These are phyloP conservation scores for Furcasterigmium sp. DNA, from an alignment of 2,329 filamentous ascomycete species.

Conservation along the genomic window DNA sequence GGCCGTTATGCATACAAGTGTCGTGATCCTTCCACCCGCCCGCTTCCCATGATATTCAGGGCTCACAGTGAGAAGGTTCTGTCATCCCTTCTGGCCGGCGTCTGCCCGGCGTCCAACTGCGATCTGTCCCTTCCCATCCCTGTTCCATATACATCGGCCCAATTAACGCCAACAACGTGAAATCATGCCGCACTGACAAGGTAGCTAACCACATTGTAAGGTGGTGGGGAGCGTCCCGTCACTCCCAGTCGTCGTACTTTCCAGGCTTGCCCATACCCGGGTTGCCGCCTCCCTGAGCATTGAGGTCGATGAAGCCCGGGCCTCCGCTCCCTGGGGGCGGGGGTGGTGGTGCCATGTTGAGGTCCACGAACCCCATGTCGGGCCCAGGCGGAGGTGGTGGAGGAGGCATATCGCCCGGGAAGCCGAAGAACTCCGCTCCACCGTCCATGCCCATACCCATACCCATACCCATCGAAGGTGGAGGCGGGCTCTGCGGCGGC, in stretches of 20 bases:
- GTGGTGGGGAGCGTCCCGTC: not conserved
- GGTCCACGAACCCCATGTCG: not conserved
- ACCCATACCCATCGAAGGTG: not conserved
- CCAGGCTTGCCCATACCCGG: conserved; percentile 1
- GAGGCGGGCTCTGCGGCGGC: conserved; percentile 1
- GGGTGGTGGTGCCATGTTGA: not conserved
- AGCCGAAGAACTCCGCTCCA: conserved; percentile 1
- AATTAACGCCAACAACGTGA: no score
- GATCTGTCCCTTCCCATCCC: no score
- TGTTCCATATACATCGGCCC: no score
- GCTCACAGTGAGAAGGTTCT: no score
- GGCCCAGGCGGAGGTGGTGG: not conserved
- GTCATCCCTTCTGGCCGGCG: no score
- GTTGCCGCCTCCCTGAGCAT: conserved; percentile 6
- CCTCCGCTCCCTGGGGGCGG: conserved; percentile 2
- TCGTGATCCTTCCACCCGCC: no score
- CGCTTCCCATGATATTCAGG: no score
- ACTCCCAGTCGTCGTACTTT: conserved; percentile 9
- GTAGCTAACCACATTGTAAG: no score
- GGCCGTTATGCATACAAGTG: no score
- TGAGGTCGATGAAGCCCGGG: conserved; percentile 10
- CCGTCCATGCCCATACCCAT: not conserved
- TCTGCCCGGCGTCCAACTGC: no score
- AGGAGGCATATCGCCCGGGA: not conserved
- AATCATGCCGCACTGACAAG: no score